Evolutionary conservation across 2,329 filamentous ascomycete species (phyloP).

Genomic region (Didymosphaeria variabile): DNA sequence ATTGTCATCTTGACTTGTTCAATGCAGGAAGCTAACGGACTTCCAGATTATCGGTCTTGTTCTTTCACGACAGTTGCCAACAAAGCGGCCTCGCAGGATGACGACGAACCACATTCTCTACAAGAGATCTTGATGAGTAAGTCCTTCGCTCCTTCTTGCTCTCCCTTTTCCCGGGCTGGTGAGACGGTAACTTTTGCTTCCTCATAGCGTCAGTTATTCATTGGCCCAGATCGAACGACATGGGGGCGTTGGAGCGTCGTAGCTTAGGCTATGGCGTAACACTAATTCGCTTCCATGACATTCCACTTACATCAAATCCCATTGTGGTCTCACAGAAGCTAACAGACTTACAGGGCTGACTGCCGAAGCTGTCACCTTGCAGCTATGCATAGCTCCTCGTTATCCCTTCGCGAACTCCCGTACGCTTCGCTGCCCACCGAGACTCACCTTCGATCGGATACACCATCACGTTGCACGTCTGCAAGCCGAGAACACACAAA

Average conservation of each 20-base stretch:
- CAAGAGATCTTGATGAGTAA: neutral
- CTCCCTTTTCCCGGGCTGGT: neutral
- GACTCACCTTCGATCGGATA: no score
- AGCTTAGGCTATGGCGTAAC: neutral
- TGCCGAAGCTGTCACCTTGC: no score
- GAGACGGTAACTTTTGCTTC: neutral
- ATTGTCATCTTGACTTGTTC: neutral
- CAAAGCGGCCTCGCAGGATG: no score
- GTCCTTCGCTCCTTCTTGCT: neutral
- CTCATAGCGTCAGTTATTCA: neutral
- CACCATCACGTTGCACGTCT: neutral
- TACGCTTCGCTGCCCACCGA: no score
- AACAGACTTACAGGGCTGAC: neutral
- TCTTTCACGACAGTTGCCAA: no score
- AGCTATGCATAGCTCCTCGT: no score
- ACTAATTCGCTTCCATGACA: constrained; percentile 3
- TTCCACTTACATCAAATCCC: neutral
- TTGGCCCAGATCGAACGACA: constrained; percentile 3
- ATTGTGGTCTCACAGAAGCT: neutral
- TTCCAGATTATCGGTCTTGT: neutral
- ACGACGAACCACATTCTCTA: neutral
- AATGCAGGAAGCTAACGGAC: neutral
- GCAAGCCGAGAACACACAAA: neutral
- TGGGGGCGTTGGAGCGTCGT: neutral
- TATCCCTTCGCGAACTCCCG: no score